Conservation (phyloP, 2,329 filamentous ascomycete species). For the Tetracladium maxilliforme region DNA sequence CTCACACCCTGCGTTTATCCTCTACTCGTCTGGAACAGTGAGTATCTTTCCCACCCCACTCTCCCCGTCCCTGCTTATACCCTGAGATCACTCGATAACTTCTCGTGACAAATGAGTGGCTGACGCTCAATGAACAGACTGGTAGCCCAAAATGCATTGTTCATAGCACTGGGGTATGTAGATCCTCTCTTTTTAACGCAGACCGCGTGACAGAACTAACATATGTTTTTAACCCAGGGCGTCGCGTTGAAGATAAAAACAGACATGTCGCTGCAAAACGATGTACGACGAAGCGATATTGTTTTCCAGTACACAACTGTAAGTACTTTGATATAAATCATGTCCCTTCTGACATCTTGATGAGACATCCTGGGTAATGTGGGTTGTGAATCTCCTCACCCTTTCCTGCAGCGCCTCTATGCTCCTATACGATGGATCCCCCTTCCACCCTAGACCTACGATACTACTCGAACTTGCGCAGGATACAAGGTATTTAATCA, state of each 20-base stretch:
- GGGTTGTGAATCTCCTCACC: constrained; percentile 43
- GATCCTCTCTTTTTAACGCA: constrained; percentile 49
- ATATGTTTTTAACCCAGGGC: too few species aligned
- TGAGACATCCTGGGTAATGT: constrained; percentile 89
- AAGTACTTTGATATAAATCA: too few species aligned
- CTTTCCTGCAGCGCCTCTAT: constrained; percentile 45
- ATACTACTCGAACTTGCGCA: constrained; percentile 48
- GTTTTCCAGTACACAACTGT: constrained; percentile 44
- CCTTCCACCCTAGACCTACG: constrained; percentile 54
- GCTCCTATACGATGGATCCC: constrained; percentile 72
- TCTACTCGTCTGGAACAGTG: constrained; percentile 71
- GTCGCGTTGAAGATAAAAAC: too few species aligned
- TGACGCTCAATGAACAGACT: too few species aligned
- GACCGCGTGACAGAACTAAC: too few species aligned
- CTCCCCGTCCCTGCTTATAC: too few species aligned
- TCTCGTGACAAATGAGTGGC: too few species aligned
- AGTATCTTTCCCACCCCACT: too few species aligned
- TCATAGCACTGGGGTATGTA: constrained; percentile 58
- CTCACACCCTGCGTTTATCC: constrained; percentile 62
- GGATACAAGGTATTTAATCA: constrained; percentile 28
- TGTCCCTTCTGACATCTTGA: too few species aligned
- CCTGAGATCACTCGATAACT: too few species aligned
- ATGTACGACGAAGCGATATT: constrained; percentile 32
- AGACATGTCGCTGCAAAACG: constrained; percentile 48
- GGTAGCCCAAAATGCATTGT: constrained; percentile 78